A percentile compares a stretch with the other conserved stretches of the same genome.
Conservation (phyloP, 2,329 filamentous ascomycete species). For the Lasiodiplodia sp. region DNA sequence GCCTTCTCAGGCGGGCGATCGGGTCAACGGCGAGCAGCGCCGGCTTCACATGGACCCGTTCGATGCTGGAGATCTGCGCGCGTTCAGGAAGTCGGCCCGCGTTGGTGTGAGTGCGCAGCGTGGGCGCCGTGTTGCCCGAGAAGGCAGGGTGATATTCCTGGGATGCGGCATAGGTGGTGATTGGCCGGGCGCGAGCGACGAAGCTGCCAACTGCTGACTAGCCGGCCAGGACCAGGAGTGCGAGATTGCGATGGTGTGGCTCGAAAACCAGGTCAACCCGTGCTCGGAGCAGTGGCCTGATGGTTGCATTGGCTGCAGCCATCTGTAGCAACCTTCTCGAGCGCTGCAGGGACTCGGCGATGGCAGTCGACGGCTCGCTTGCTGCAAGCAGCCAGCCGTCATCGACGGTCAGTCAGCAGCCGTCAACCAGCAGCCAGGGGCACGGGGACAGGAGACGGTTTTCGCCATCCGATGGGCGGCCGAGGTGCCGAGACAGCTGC, state of each 20-base stretch:
- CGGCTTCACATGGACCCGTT: conserved; percentile 16
- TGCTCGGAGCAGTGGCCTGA: conserved; percentile 18
- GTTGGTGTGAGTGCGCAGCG: conserved; percentile 8
- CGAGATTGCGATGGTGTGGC: conserved; percentile 26
- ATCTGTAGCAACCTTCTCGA: conserved; percentile 11
- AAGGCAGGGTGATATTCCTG: conserved; percentile 26
- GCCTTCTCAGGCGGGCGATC: conserved; percentile 13
- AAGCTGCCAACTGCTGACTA: conserved; percentile 14
- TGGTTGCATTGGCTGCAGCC: conserved; percentile 21
- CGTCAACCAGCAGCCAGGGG: background rate
- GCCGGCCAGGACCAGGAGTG: conserved; percentile 11
- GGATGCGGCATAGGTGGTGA: background rate
- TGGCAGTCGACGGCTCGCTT: no score
- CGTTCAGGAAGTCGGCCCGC: conserved; percentile 24
- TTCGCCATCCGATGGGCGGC: background rate
- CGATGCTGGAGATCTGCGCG: conserved; percentile 23
- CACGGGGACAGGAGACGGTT: background rate
- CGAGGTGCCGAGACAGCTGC: conserved; percentile 26
- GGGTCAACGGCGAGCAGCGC: conserved; percentile 16
- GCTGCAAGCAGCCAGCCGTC: background rate
- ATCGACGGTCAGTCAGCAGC: background rate
- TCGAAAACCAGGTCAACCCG: conserved; percentile 21
- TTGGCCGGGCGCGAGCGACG: background rate
- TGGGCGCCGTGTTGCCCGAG: conserved; percentile 15
- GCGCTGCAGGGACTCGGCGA: conserved; percentile 17